A percentile compares a stretch with the other conserved stretches of the same genome.
These are phyloP conservation scores for Nakazawaea laoshanensis DNA, from an alignment of 805 yeast species.

Conservation along the genomic window DNA sequence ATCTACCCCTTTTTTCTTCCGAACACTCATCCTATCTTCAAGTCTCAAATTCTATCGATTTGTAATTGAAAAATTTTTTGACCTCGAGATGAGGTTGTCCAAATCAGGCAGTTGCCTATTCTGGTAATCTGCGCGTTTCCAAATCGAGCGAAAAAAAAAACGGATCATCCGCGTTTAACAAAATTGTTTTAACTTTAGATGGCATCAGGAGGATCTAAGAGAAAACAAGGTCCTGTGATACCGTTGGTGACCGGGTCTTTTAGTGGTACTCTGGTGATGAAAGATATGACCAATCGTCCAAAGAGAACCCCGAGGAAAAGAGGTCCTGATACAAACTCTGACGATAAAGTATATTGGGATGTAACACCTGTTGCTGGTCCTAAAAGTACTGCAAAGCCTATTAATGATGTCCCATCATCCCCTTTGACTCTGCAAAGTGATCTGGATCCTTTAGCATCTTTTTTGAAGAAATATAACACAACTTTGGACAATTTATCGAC, in stretches of 20 bases:
- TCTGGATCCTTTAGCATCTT: slow-evolving; percentile 19
- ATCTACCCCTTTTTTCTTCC: slow-evolving; percentile 10
- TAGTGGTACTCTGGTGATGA: neutral
- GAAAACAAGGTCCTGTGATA: too few species aligned
- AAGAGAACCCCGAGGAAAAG: slow-evolving; percentile 9
- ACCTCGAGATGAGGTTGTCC: too few species aligned
- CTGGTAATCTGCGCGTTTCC: too few species aligned
- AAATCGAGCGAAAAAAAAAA: too few species aligned
- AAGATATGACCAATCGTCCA: too few species aligned
- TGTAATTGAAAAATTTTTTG: neutral
- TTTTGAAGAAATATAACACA: slow-evolving; percentile 30
- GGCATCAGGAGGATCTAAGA: too few species aligned
- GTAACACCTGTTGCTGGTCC: slow-evolving; percentile 25
- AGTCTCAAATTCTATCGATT: too few species aligned
- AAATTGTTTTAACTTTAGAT: too few species aligned
- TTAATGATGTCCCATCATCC: slow-evolving; percentile 27
- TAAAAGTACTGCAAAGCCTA: slow-evolving; percentile 5
- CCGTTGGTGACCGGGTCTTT: too few species aligned
- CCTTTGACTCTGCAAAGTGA: slow-evolving; percentile 25
- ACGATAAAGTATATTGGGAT: slow-evolving; percentile 31
- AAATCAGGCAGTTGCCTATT: too few species aligned
- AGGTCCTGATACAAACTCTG: slow-evolving; percentile 20
- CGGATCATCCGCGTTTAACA: too few species aligned
- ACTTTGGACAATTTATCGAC: slow-evolving; percentile 23
- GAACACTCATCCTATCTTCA: slow-evolving; percentile 4